phyloP scores from a whole-genome alignment of 768 basidiomycete species.

The Lentinula sp. region DNA sequence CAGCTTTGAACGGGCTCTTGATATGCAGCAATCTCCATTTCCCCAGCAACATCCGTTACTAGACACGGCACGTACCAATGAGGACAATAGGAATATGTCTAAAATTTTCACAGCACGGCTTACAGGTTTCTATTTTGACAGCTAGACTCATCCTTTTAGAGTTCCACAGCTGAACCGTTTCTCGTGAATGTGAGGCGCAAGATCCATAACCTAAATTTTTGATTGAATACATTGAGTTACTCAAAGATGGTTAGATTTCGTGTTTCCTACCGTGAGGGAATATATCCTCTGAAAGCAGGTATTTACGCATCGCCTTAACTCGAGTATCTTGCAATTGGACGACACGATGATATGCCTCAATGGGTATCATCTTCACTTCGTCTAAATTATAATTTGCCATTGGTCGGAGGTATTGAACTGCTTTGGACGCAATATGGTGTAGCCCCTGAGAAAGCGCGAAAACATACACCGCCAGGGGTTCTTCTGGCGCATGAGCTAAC shows the following conservation, averaged over 20 bases:
- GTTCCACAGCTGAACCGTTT: conserved; percentile 46
- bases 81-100: neutral
- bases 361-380: conserved; percentile 46
- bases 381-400: conserved; percentile 46
- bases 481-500: conserved; percentile 38
- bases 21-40: conserved; percentile 48
- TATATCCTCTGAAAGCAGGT: conserved; percentile 52
- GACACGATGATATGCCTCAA: conserved; percentile 58
- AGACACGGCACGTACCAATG: conserved; percentile 2
- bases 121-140: conserved; percentile 49
- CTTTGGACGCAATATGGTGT: conserved; percentile 43
- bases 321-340: conserved; percentile 54
- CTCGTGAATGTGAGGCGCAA: conserved; percentile 45
- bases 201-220: conserved; percentile 43
- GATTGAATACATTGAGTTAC: neutral
- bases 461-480: conserved; percentile 58
- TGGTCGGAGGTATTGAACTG: conserved; percentile 56
- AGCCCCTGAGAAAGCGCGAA: conserved; percentile 41
- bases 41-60: conserved; percentile 64
- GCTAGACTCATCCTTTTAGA: conserved; percentile 38
- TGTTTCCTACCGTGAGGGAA: conserved; percentile 56
- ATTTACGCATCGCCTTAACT: conserved; percentile 42
- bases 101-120: neutral
- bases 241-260: neutral
- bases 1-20: conserved; percentile 40